Conservation (phyloP, 805 yeast genomes). For the Schizosaccharomyces osmophilus region DNA sequence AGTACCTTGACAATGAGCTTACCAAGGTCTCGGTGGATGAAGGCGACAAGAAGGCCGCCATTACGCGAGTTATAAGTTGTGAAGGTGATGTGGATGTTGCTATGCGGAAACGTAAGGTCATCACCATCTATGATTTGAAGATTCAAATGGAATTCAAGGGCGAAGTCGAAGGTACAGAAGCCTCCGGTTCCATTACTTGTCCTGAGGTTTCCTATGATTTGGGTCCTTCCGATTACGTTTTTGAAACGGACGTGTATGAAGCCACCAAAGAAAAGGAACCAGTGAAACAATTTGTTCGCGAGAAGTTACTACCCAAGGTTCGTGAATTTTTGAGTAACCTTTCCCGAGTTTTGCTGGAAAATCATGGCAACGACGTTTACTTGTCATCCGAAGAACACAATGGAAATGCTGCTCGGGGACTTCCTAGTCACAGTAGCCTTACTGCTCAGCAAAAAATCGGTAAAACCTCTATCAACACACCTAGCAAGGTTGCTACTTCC, state of each 20-base stretch:
- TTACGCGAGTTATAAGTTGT: neutral
- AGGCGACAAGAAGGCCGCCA: neutral
- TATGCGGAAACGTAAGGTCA: conserved; percentile 90
- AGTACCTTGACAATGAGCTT: neutral
- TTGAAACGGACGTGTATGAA: conserved; percentile 42
- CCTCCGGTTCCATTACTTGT: conserved; percentile 48
- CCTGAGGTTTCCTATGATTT: conserved; percentile 93
- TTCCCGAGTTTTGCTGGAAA: conserved; percentile 5
- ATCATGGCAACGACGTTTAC: conserved; percentile 4
- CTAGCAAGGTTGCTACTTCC: conserved; percentile 5
- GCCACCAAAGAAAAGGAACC: conserved; percentile 22
- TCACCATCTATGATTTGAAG: conserved; percentile 65
- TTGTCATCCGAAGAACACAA: conserved; percentile 2
- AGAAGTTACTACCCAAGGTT: conserved; percentile 42
- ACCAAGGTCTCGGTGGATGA: neutral
- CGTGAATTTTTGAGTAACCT: conserved; percentile 24
- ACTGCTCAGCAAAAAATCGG: neutral
- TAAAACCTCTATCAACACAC: conserved; percentile 4
- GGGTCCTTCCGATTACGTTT: conserved; percentile 63
- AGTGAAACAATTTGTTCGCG: conserved; percentile 29
- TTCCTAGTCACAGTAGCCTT: conserved; percentile 1
- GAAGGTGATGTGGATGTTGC: conserved; percentile 86
- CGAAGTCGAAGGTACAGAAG: conserved; percentile 15
- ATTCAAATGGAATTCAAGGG: conserved; percentile 38
- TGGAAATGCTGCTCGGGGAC: conserved; percentile 9